phyloP scores from a whole-genome alignment of 495 filamentous ascomycete species.

The Penicillium cataractarum region DNA sequence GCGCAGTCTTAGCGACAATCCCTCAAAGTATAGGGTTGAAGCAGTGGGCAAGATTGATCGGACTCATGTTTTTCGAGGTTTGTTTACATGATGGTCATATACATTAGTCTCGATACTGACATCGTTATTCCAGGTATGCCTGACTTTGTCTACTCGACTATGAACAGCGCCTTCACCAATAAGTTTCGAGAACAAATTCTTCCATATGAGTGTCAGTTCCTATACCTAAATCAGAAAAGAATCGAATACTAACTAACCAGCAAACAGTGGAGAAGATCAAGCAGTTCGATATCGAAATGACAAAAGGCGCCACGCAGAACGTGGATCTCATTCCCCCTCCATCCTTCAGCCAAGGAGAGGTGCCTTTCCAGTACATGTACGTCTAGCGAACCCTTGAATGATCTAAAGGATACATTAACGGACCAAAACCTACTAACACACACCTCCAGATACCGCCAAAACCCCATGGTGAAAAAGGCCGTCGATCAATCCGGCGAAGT shows the following conservation, averaged over 20 bases:
- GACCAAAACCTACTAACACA: constrained; percentile 4
- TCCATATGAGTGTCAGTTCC: constrained; percentile 63
- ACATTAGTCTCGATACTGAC: constrained; percentile 1
- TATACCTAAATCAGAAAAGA: background rate
- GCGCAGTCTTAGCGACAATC: constrained; percentile 72
- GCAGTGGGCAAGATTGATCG: constrained; percentile 71
- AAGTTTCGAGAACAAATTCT: constrained; percentile 67
- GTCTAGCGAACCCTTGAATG: constrained; percentile 7
- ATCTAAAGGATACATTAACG: background rate
- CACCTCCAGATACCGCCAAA: constrained; percentile 56
- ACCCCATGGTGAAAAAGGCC: constrained; percentile 57
- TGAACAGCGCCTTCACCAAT: constrained; percentile 62
- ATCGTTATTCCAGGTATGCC: constrained; percentile 47
- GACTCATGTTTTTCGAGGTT: constrained; percentile 86
- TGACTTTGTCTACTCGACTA: constrained; percentile 78
- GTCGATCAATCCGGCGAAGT: constrained; percentile 54
- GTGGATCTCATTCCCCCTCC: constrained; percentile 82
- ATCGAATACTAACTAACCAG: constrained; percentile 3
- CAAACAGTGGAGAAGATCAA: constrained; percentile 66
- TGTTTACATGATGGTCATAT: background rate
- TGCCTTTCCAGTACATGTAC: constrained; percentile 69
- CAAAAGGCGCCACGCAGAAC: constrained; percentile 57
- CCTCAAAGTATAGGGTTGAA: constrained; percentile 68
- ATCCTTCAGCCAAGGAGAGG: constrained; percentile 63
- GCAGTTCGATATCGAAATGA: constrained; percentile 70